Evolutionary conservation across 1,284 basidiomycete species (phyloP), one percentile per base, ranked within the genome.

Genomic region (Cutaneotrichosporon sp.): DNA sequence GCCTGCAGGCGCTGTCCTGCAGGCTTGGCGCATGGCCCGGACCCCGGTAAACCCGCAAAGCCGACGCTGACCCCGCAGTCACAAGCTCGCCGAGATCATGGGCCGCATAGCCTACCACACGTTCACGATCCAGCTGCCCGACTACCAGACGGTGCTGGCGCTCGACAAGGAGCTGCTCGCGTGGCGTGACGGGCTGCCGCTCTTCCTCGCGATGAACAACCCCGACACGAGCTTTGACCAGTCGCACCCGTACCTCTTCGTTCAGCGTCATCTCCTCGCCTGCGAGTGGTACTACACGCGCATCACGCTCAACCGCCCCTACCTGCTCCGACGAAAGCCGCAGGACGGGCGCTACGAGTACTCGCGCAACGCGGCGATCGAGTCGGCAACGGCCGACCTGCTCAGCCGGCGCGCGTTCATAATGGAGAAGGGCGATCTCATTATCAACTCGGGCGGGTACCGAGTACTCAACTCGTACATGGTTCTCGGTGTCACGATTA

Each of bases 101-200:
- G 80, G 80, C 33, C 67, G 76, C 42, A 81, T 81, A 56, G 77
- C 78, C 2, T 78, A 80, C 60, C 79, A 80, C 59, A 81, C 79
- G 16, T 82, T 82, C 67, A 77, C 80, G 8, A 79, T 82, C 47
- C 72, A 77, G 45, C 64, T 80, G 2, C 81, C 81, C 0, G 76
- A 80, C 62, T 82, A 82, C 62, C 67, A 72, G 24, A 79, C 77
- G 5, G 79, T 82, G 11, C 67, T 81, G 20, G 73, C 75, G 20
- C 72, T 82, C 25, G 81, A 82, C 59, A 72, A 79, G 54, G 80
- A 81, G 59, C 69, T 82, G 13, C 63, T 81, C 18, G 74, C 72
- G 2, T 81, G 79, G 79, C 70, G 74, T 49, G 76, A 79, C 42
- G 67, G 69, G 20, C 65, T 80, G 3, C 79, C 79, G 0, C 62